phyloP scores from a whole-genome alignment of 805 yeast species.

The Wickerhamiella nectarea region DNA sequence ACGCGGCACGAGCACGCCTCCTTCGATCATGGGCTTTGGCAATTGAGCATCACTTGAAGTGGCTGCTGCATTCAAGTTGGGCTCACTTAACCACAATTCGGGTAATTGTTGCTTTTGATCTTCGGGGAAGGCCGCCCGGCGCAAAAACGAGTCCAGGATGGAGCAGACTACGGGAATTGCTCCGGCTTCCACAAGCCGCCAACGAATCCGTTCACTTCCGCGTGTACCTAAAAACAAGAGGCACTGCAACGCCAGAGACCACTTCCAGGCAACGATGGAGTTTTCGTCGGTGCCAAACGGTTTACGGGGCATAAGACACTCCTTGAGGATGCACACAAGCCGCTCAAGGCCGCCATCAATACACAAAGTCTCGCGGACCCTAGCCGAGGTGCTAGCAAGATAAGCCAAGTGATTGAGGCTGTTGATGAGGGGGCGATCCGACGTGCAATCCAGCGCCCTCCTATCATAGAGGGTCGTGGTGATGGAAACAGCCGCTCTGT shows the following conservation, averaged over 20 bases:
- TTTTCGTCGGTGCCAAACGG: slow-evolving; percentile 4
- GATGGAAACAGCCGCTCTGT: slow-evolving; percentile 85
- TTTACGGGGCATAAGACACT: slow-evolving; percentile 37
- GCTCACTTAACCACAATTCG: slow-evolving; percentile 5
- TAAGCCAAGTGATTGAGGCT: slow-evolving; percentile 82
- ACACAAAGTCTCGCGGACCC: slow-evolving; percentile 81
- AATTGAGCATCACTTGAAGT: slow-evolving; percentile 1
- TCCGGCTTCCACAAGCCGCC: slow-evolving; percentile 82
- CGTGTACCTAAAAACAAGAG: slow-evolving; percentile 82
- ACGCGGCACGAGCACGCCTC: slow-evolving; percentile 73
- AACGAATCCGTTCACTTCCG: slow-evolving; percentile 76
- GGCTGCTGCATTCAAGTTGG: neutral
- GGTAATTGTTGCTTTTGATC: slow-evolving; percentile 1
- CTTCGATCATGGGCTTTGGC: slow-evolving; percentile 27
- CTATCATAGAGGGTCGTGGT: slow-evolving; percentile 83
- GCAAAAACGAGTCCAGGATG: slow-evolving; percentile 71
- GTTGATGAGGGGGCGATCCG: slow-evolving; percentile 80
- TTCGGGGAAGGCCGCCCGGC: slow-evolving; percentile 7
- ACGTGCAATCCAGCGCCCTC: slow-evolving; percentile 80
- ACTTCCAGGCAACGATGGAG: slow-evolving; percentile 71
- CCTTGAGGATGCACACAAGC: slow-evolving; percentile 69
- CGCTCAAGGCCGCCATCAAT: slow-evolving; percentile 88
- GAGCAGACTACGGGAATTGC: slow-evolving; percentile 84
- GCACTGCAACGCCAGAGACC: slow-evolving; percentile 92
- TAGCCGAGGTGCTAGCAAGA: slow-evolving; percentile 69